Conservation (phyloP, 345 rosid species). For the Rhizophora apiculata region DNA sequence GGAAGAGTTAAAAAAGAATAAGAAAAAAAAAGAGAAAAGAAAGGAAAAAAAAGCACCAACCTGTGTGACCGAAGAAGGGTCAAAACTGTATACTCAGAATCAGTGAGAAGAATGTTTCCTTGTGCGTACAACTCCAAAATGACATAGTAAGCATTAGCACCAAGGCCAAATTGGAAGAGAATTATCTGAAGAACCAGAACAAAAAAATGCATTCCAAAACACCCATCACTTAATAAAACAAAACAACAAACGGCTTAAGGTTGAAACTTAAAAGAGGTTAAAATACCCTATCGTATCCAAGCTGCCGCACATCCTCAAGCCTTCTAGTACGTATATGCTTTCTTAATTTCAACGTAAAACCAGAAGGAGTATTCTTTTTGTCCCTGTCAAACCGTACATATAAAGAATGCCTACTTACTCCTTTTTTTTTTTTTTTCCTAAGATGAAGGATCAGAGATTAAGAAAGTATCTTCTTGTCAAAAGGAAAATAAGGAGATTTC, state of each 20-base stretch:
- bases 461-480: too few species aligned
- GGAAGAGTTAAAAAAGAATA: neutral
- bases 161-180: constrained; percentile 91
- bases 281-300: constrained; percentile 97
- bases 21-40: too few species aligned
- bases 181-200: constrained; percentile 52
- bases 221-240: neutral
- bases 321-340: constrained; percentile 92
- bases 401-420: neutral
- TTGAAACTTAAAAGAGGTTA: neutral
- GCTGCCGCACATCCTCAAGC: constrained; percentile 96
- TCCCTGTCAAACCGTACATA: constrained; percentile 46
- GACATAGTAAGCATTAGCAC: constrained; percentile 82
- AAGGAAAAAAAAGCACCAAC: constrained; percentile 29
- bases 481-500: neutral
- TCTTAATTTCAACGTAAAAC: constrained; percentile 87
- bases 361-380: constrained; percentile 96
- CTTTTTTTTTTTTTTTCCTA: too few species aligned
- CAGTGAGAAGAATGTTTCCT: constrained; percentile 92
- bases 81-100: constrained; percentile 77
- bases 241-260: neutral
- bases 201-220: neutral
- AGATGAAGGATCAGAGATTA: too few species aligned
- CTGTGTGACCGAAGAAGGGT: constrained; percentile 97
- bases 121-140: constrained; percentile 96